Percentiles rank a stretch among this genome's conserved stretches.
Evolutionary conservation across 2,329 filamentous ascomycete genomes (phyloP).

Genomic region (Beauveria medogensis): DNA sequence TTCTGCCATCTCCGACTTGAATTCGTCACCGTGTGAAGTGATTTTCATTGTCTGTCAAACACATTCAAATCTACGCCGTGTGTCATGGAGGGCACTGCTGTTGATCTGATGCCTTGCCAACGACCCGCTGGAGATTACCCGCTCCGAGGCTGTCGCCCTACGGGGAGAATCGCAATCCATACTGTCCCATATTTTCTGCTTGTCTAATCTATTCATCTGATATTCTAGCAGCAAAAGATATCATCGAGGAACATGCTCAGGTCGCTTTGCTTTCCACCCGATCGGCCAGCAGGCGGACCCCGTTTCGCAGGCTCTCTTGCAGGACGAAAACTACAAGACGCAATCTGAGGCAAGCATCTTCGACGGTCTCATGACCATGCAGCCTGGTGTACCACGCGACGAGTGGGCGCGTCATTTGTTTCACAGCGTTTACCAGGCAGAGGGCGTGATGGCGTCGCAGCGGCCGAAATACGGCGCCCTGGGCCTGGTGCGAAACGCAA

Average conservation of each 20-base stretch:
- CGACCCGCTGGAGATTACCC: not conserved
- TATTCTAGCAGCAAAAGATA: not conserved
- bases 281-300: conserved; percentile 14
- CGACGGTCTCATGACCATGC: conserved; percentile 14
- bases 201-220: conserved; percentile 1
- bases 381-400: conserved; percentile 12
- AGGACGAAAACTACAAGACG: conserved; percentile 13
- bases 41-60: too few species aligned
- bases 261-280: conserved; percentile 17
- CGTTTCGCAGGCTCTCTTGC: conserved; percentile 12
- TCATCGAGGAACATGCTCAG: conserved; percentile 10
- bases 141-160: not conserved
- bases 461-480: conserved; percentile 17
- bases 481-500: conserved; percentile 14
- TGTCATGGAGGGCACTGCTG: not conserved
- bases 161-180: not conserved
- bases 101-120: not conserved
- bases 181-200: conserved; percentile 1
- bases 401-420: conserved; percentile 10
- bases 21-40: too few species aligned
- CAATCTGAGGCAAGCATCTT: conserved; percentile 18
- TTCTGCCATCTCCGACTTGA: too few species aligned
- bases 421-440: not conserved
- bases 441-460: not conserved
- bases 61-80: not conserved